Evolutionary conservation across 1,139 yeast species (phyloP).

Genomic region (Candida pseudoviswanathii): DNA sequence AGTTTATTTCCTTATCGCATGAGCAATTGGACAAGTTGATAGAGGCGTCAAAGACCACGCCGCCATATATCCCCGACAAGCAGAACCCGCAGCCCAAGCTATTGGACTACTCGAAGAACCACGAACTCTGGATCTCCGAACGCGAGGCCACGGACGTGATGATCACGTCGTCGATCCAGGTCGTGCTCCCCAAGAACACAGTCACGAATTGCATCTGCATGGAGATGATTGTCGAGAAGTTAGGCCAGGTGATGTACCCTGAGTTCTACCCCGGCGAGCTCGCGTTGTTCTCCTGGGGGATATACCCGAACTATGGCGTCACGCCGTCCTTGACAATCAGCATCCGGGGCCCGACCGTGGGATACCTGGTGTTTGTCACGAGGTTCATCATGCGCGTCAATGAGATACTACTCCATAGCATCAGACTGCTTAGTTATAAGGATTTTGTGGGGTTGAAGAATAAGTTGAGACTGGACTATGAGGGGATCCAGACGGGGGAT

Average conservation of each 20-base stretch:
- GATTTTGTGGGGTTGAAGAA: slow-evolving; percentile 47
- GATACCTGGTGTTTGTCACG: slow-evolving; percentile 31
- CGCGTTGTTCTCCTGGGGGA: slow-evolving; percentile 56
- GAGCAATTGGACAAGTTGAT: slow-evolving; percentile 15
- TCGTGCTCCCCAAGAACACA: slow-evolving; percentile 30
- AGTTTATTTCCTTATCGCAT: slow-evolving; percentile 10
- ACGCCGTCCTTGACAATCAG: slow-evolving; percentile 51
- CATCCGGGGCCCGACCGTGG: slow-evolving; percentile 49
- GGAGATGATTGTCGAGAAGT: slow-evolving; percentile 52
- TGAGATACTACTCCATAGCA: slow-evolving; percentile 15
- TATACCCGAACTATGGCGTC: slow-evolving; percentile 53
- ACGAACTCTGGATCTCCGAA: slow-evolving; percentile 52
- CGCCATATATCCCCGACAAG: neutral
- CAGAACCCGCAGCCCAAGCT: slow-evolving; percentile 16
- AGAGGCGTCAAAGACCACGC: slow-evolving; percentile 4
- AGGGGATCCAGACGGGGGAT: slow-evolving; percentile 33
- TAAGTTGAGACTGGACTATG: slow-evolving; percentile 44
- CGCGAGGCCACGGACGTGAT: slow-evolving; percentile 28
- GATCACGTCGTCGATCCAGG: slow-evolving; percentile 45
- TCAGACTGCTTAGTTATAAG: slow-evolving; percentile 23
- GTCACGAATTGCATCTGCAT: slow-evolving; percentile 40
- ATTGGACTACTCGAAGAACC: slow-evolving; percentile 18
- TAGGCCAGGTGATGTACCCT: slow-evolving; percentile 40
- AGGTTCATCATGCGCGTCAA: slow-evolving; percentile 23
- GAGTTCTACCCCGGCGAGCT: slow-evolving; percentile 52